phyloP scores from a whole-genome alignment of 441 rosid species.

The Arabidopsis hybrid region DNA sequence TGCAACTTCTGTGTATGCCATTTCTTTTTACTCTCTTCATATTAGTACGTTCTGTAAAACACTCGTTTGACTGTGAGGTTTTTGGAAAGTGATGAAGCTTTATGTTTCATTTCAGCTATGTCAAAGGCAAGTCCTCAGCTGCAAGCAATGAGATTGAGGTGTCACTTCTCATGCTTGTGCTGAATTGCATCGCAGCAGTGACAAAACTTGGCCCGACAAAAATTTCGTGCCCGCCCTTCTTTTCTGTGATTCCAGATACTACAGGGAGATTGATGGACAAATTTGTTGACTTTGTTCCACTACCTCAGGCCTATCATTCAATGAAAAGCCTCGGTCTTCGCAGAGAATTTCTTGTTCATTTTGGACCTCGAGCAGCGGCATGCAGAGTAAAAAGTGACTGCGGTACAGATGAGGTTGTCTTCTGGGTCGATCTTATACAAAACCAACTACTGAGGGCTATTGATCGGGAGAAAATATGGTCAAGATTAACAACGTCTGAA shows the following conservation, averaged over 20 bases:
- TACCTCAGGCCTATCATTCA: conserved; percentile 72
- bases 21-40: conserved; percentile 33
- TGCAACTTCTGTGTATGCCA: conserved; percentile 69
- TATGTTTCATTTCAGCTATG: conserved; percentile 56
- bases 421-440: conserved; percentile 96
- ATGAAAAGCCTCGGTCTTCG: conserved; percentile 77
- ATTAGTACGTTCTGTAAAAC: conserved; percentile 33
- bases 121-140: conserved; percentile 56
- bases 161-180: conserved; percentile 83
- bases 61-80: conserved; percentile 38
- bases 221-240: conserved; percentile 79
- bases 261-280: conserved; percentile 91
- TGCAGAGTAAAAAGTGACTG: conserved; percentile 73
- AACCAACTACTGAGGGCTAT: conserved; percentile 86
- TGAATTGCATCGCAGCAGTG: conserved; percentile 86
- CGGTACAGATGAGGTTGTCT: conserved; percentile 81
- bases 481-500: conserved; percentile 92
- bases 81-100: conserved; percentile 31
- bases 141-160: conserved; percentile 67
- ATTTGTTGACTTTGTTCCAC: conserved; percentile 78
- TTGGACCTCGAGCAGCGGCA: conserved; percentile 93
- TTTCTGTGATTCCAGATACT: conserved; percentile 72
- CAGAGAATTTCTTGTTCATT: conserved; percentile 94
- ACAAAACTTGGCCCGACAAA: conserved; percentile 91
- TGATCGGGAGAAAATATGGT: conserved; percentile 98